Evolutionary conservation across 140 eudicot genomes (phyloP).

Genomic region (Flaveria floridana): DNA sequence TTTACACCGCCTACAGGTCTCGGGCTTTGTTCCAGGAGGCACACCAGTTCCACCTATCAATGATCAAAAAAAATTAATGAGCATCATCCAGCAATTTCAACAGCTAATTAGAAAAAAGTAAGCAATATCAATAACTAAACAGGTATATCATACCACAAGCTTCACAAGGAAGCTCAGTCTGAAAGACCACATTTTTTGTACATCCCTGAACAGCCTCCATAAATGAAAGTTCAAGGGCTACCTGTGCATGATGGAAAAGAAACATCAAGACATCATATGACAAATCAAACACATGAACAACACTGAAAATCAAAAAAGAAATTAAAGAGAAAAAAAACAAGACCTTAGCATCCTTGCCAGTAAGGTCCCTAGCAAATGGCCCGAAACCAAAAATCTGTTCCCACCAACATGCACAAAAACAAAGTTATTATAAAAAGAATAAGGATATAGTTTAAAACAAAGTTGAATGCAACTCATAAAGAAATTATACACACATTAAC

Average conservation of each 20-base stretch:
- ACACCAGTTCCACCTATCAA: constrained; percentile 84
- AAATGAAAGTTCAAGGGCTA: constrained; percentile 71
- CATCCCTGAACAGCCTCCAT: constrained; percentile 99
- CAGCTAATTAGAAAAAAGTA: neutral
- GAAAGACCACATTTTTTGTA: constrained; percentile 54
- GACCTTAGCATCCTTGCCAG: constrained; percentile 83
- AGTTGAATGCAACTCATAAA: constrained; percentile 5
- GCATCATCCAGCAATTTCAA: neutral
- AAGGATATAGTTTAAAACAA: constrained; percentile 16
- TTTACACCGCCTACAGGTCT: constrained; percentile 81
- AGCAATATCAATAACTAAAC: neutral
- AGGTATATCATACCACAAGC: constrained; percentile 60
- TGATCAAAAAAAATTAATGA: neutral
- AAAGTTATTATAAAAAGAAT: constrained; percentile 17
- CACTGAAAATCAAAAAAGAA: neutral
- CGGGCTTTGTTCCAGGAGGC: constrained; percentile 93
- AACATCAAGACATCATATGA: constrained; percentile 1
- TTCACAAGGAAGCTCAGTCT: constrained; percentile 73
- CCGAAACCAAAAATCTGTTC: constrained; percentile 62
- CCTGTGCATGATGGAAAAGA: constrained; percentile 35
- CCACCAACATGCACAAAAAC: constrained; percentile 1
- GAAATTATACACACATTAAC: constrained; percentile 15
- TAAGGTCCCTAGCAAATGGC: constrained; percentile 38
- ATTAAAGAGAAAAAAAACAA: neutral
- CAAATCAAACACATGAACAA: neutral